Evolutionary conservation across 352 stramenopile species (phyloP).

Genomic region (Hyaloperonospora brassicae): DNA sequence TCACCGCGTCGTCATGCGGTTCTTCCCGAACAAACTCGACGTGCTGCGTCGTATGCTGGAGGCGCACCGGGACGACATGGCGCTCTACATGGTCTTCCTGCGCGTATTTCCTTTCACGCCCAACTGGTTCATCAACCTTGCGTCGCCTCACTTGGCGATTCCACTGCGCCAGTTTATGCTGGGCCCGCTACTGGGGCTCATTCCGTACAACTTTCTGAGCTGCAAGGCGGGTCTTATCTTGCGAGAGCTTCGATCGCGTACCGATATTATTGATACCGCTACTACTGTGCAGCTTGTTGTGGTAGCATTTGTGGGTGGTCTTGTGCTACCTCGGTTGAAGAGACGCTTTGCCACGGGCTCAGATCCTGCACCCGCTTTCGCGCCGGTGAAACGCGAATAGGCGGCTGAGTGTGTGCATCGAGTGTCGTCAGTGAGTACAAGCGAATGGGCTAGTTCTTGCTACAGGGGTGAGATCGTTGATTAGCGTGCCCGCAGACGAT

Average conservation of each 20-base stretch:
- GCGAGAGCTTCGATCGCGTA: constrained; percentile 52
- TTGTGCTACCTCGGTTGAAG: constrained; percentile 60
- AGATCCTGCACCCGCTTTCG: no score
- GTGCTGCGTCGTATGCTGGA: constrained; percentile 51
- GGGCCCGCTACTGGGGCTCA: constrained; percentile 54
- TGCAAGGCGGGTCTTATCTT: constrained; percentile 75
- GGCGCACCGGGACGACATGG: constrained; percentile 60
- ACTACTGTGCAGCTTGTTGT: constrained; percentile 71
- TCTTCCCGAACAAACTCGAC: constrained; percentile 46
- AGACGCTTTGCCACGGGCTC: constrained; percentile 43
- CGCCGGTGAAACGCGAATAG: no score
- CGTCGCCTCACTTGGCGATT: constrained; percentile 65
- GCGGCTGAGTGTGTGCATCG: no score
- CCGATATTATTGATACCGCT: constrained; percentile 71
- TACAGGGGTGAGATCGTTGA: no score
- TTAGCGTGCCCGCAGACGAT: no score
- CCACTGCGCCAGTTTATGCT: constrained; percentile 52
- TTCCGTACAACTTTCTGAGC: constrained; percentile 81
- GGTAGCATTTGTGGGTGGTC: constrained; percentile 45
- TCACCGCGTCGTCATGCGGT: constrained; percentile 38
- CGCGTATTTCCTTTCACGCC: constrained; percentile 77
- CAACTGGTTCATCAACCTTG: constrained; percentile 86
- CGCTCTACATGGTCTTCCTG: constrained; percentile 78
- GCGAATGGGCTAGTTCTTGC: no score
- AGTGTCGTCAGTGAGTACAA: no score